Evolutionary conservation across 2,329 filamentous ascomycete species (phyloP), one percentile per base, ranked within the genome.

Genomic region (Aureobasidium sp.): DNA sequence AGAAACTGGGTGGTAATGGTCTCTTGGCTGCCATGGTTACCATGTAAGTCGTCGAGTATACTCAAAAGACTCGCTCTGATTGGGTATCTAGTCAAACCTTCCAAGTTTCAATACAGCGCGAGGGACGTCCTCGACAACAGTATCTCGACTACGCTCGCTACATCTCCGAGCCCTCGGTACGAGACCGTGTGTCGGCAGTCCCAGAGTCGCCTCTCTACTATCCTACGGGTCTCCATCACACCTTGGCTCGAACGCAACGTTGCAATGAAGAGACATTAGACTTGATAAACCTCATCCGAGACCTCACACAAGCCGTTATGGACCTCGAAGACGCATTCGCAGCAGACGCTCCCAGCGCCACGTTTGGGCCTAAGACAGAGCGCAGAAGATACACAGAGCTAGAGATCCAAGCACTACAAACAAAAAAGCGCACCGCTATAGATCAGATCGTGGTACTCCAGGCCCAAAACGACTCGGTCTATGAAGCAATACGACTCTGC

Each of bases 401-500:
- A 25, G 45, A 59, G 6, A 10, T 45, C 11, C 52, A 32, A 27
- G 47, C 41, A 29, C 9, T 30, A 16, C 52, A 50, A 5, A 34
- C 15, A 6, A 45, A 52, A 6, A 44, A 39, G 34, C 21, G 5
- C 21, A 53, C 47, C 27, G 59, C 41, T 29, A 27, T 27, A 50
- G 34, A 32, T 11, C 44, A 47, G 11, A 47, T 39, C 29, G 29
- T 47, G 42, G 57, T 15, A 25, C 30, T 50, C 5, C 25, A 34
- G n/a, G 34, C n/a, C 25, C 47, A 27, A 21, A 45, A 58, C 37
- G 48, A 62, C n/a, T 25, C 60, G 27, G 64, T 63, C 1, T 72
- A 69, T 62, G 71, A 73, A 59, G 65, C 69, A 7, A 62, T 69
- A 11, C 67, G 69, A 3, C 64, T 72, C 3, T 64, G 67, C 8